A percentile compares a stretch with the other conserved stretches of the same genome.
Evolutionary conservation across 805 yeast species (phyloP).

Genomic region (Candida dendrica): DNA sequence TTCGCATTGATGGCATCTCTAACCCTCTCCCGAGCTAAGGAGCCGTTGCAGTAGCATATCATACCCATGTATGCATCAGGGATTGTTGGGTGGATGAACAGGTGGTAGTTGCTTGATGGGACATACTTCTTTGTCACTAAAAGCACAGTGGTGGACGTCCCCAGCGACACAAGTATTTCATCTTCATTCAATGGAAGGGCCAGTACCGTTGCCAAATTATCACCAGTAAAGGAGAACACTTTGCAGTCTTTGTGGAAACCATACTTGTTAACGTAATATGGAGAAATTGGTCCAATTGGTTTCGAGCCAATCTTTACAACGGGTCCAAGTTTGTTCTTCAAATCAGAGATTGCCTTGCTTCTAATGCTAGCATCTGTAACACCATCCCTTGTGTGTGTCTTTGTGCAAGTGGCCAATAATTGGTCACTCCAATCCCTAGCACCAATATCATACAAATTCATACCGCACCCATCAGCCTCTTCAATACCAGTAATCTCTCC

Average conservation of each 20-base stretch:
- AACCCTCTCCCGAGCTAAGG: slow-evolving; percentile 75
- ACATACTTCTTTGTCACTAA: slow-evolving; percentile 70
- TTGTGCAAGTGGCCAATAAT: slow-evolving; percentile 37
- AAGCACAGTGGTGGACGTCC: slow-evolving; percentile 87
- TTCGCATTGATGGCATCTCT: slow-evolving; percentile 54
- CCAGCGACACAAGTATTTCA: slow-evolving; percentile 76
- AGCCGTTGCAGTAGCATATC: slow-evolving; percentile 91
- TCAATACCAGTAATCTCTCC: slow-evolving; percentile 64
- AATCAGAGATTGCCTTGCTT: slow-evolving; percentile 18
- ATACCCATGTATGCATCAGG: slow-evolving; percentile 80
- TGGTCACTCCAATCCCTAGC: slow-evolving; percentile 47
- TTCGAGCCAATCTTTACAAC: slow-evolving; percentile 43
- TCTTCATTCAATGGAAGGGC: slow-evolving; percentile 71
- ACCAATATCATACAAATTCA: slow-evolving; percentile 77
- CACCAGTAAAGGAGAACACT: slow-evolving; percentile 81
- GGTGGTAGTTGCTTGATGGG: slow-evolving; percentile 77
- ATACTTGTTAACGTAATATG: slow-evolving; percentile 57
- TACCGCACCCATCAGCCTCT: slow-evolving; percentile 87
- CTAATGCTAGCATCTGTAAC: slow-evolving; percentile 6
- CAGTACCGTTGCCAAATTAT: slow-evolving; percentile 81
- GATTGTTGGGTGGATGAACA: slow-evolving; percentile 82
- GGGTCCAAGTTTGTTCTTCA: slow-evolving; percentile 46
- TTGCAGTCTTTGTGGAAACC: slow-evolving; percentile 53
- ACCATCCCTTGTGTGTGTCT: slow-evolving; percentile 23
- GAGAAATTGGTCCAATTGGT: slow-evolving; percentile 44